Conservation (phyloP, 495 filamentous ascomycete species). For the Penicillium lividum region DNA sequence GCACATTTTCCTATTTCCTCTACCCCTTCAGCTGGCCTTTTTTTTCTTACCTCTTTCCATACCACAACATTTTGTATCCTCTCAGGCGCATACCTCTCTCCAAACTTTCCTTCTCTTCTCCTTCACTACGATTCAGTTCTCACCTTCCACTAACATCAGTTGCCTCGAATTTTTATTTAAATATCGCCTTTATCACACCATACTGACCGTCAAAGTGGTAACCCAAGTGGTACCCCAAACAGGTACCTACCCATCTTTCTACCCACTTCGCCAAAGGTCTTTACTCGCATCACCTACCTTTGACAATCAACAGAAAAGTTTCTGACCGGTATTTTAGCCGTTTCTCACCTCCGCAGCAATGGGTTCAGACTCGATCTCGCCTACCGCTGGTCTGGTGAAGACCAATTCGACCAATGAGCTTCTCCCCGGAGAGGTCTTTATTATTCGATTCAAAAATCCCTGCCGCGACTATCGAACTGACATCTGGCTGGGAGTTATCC, state of each 20-base stretch:
- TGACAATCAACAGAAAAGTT: no score
- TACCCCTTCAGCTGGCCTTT: not conserved
- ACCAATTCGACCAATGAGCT: not conserved
- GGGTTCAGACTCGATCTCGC: not conserved
- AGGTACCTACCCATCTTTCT: not conserved
- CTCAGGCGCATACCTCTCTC: not conserved
- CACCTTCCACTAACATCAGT: not conserved
- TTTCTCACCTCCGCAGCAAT: not conserved
- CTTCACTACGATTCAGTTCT: not conserved
- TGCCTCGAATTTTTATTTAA: not conserved
- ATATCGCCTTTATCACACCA: not conserved
- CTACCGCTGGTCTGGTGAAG: not conserved
- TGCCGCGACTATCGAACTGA: slow-evolving; percentile 13
- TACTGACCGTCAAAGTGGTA: not conserved
- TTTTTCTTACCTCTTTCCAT: not conserved
- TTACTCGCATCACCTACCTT: not conserved
- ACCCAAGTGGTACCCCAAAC: not conserved
- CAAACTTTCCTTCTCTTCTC: not conserved
- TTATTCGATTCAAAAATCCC: slow-evolving; percentile 23
- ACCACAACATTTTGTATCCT: not conserved
- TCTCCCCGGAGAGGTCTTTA: slow-evolving; percentile 9
- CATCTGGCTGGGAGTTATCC: slow-evolving; percentile 19
- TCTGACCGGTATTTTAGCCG: not conserved
- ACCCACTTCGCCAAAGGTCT: not conserved
- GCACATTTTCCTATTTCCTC: not conserved